Conservation (phyloP, 805 yeast genomes). For the Cyberlindnera petersonii region DNA sequence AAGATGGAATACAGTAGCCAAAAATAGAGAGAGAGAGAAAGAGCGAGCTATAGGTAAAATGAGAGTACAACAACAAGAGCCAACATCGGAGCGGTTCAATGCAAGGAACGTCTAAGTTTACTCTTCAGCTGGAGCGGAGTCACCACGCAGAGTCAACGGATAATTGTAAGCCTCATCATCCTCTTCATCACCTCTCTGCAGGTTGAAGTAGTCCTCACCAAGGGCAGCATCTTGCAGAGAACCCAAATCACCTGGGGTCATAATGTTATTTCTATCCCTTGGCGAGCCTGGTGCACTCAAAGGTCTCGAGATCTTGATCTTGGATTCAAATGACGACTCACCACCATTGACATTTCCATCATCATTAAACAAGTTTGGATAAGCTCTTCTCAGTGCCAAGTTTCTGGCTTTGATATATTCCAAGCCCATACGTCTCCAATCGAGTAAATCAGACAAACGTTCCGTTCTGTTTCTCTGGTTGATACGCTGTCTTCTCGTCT, state of each 20-base stretch:
- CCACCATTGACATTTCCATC: conserved; percentile 19
- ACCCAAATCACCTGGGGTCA: conserved; percentile 99
- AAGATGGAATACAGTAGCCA: neutral
- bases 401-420: conserved; percentile 95
- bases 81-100: no score
- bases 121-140: conserved; percentile 37
- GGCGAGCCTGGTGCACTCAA: conserved; percentile 98
- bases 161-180: conserved; percentile 39
- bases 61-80: neutral
- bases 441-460: conserved; percentile 84
- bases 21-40: neutral
- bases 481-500: conserved; percentile 94
- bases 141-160: conserved; percentile 48
- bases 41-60: no score
- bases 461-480: conserved; percentile 97
- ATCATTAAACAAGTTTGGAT: conserved; percentile 71
- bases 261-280: conserved; percentile 63
- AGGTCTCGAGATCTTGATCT: conserved; percentile 80
- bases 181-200: conserved; percentile 42
- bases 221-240: conserved; percentile 86
- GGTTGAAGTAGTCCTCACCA: conserved; percentile 70
- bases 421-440: conserved; percentile 97
- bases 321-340: conserved; percentile 40
- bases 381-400: conserved; percentile 86
- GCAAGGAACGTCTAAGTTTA: neutral